phyloP scores from a whole-genome alignment of 257 asterid species.

The Scutellaria galericulata region DNA sequence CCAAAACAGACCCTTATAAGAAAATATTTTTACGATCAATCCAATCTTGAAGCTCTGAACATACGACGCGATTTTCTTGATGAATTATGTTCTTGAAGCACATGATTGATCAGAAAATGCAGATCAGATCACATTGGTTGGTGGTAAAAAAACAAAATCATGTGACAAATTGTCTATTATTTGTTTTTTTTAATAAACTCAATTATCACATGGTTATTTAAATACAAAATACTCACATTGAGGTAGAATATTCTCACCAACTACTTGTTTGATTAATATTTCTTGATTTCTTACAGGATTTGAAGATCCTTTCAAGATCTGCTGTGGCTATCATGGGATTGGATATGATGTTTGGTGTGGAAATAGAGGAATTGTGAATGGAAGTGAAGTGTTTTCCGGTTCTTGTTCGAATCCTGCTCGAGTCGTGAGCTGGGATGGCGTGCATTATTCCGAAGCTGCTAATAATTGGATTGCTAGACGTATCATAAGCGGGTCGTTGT shows the following conservation, averaged over 20 bases:
- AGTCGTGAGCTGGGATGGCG: constrained; percentile 85
- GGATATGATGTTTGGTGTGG: constrained; percentile 71
- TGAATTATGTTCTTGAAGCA: too few species aligned
- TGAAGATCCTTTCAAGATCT: constrained; percentile 49
- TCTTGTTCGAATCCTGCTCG: constrained; percentile 61
- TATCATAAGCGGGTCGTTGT: constrained; percentile 51
- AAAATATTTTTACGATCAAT: too few species aligned
- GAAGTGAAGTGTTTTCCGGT: constrained; percentile 53
- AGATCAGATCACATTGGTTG: background rate
- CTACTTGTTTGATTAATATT: background rate
- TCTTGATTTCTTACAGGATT: constrained; percentile 57
- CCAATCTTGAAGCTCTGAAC: too few species aligned
- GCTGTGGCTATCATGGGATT: constrained; percentile 68
- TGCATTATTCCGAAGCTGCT: constrained; percentile 75
- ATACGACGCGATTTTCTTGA: too few species aligned
- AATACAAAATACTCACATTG: background rate
- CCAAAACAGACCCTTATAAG: too few species aligned
- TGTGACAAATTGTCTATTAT: background rate
- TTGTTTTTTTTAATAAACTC: background rate
- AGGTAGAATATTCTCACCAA: background rate
- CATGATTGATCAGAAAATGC: background rate
- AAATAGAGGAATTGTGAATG: constrained; percentile 55
- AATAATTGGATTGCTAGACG: constrained; percentile 65
- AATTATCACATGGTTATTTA: constrained; percentile 5
- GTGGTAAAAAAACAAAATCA: background rate